Conservation (phyloP, 768 basidiomycete genomes). For the Phaffia tasmanica region DNA sequence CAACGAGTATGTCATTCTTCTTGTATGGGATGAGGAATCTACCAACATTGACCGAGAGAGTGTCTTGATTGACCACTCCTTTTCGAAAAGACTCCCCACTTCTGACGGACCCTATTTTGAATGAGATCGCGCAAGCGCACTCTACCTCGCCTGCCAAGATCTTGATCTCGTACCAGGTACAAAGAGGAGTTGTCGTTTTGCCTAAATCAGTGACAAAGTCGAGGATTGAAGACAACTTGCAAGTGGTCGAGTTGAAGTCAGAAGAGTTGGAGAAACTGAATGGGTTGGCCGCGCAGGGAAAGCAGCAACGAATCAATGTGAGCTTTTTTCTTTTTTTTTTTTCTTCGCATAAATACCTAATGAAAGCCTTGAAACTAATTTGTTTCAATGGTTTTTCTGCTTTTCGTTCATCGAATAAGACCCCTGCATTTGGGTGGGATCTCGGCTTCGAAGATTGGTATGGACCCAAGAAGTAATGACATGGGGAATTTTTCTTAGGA, state of each 20-base stretch:
- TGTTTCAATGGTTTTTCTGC: too few relatives aligned
- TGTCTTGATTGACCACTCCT: too few relatives aligned
- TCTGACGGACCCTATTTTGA: constrained; percentile 48
- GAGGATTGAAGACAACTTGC: constrained; percentile 34
- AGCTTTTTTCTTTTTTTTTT: too few relatives aligned
- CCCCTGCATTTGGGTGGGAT: constrained; percentile 14
- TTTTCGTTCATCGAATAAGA: background rate
- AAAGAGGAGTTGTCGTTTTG: constrained; percentile 52
- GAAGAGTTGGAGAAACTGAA: constrained; percentile 31
- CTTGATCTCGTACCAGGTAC: constrained; percentile 41
- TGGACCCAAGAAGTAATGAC: constrained; percentile 5
- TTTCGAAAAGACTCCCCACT: constrained; percentile 57
- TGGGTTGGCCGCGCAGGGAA: constrained; percentile 29
- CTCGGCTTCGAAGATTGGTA: constrained; percentile 25
- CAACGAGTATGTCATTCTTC: constrained; percentile 51
- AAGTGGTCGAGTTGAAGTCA: constrained; percentile 27
- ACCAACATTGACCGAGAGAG: too few relatives aligned
- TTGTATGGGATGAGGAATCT: background rate
- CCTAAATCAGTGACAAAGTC: constrained; percentile 60
- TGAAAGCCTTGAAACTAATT: too few relatives aligned
- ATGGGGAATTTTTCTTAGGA: too few relatives aligned
- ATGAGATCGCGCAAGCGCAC: constrained; percentile 54
- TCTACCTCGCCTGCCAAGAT: constrained; percentile 53
- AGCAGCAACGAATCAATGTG: constrained; percentile 30
- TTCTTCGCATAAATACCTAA: too few relatives aligned